Evolutionary conservation across 768 basidiomycete species (phyloP).

Genomic region (Trametes coccinea): DNA sequence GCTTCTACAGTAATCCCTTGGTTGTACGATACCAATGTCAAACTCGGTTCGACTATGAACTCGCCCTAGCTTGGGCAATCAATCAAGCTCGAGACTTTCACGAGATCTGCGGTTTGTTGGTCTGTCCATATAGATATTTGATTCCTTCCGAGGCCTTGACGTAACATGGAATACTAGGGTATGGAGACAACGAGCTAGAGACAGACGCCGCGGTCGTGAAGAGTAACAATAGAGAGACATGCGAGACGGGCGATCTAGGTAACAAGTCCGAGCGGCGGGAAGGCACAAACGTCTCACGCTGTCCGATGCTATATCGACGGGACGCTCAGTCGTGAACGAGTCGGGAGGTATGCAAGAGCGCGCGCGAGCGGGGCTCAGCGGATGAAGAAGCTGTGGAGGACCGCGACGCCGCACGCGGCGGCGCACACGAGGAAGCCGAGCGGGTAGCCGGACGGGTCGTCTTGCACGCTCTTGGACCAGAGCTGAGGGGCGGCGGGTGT

Average conservation of each 20-base stretch:
- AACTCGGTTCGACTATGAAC: too few relatives aligned
- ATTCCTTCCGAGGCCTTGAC: neutral
- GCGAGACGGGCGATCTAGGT: neutral
- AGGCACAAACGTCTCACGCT: too few relatives aligned
- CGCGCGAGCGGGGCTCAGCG: constrained; percentile 41
- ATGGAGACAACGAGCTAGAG: neutral
- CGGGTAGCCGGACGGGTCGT: constrained; percentile 70
- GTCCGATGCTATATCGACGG: too few relatives aligned
- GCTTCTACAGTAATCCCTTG: too few relatives aligned
- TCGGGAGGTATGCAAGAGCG: too few relatives aligned
- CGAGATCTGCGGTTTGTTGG: too few relatives aligned
- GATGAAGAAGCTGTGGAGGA: constrained; percentile 75
- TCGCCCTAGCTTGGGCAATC: too few relatives aligned
- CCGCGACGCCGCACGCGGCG: constrained; percentile 57
- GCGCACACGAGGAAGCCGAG: constrained; percentile 73
- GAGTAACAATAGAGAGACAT: neutral
- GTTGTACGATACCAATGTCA: too few relatives aligned
- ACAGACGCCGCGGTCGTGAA: neutral
- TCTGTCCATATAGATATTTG: too few relatives aligned
- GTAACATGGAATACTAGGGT: neutral
- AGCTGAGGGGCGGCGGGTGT: constrained; percentile 41
- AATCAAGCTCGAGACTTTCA: too few relatives aligned
- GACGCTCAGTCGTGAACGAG: neutral
- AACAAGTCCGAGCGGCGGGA: too few relatives aligned
- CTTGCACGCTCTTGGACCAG: constrained; percentile 71